Conservation (phyloP, 2,329 filamentous ascomycete genomes). For the Trichophaea hybrida region DNA sequence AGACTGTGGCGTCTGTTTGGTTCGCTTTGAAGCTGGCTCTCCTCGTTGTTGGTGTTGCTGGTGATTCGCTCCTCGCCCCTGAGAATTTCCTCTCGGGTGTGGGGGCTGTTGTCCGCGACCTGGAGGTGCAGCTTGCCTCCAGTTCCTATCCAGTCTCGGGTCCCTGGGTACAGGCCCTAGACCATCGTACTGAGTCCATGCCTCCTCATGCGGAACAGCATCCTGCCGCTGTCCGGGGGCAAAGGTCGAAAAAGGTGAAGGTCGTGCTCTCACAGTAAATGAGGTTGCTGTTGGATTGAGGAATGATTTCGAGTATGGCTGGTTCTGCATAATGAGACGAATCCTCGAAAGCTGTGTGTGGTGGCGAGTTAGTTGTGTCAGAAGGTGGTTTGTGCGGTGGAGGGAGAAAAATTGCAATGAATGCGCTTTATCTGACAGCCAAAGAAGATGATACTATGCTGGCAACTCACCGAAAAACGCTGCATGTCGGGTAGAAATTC, state of each 20-base stretch:
- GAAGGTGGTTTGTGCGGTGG: not conserved
- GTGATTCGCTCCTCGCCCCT: not conserved
- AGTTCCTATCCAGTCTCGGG: constrained; percentile 11
- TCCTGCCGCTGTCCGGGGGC: not conserved
- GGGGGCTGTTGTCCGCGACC: not conserved
- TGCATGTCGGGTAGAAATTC: constrained; percentile 16
- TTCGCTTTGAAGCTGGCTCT: not conserved
- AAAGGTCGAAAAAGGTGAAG: not conserved
- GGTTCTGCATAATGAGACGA: constrained; percentile 9
- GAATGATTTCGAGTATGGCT: not conserved
- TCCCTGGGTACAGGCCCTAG: constrained; percentile 18
- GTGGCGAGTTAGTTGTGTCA: not conserved
- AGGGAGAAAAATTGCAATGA: not conserved
- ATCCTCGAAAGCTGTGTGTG: constrained; percentile 3
- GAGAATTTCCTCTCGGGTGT: constrained; percentile 2
- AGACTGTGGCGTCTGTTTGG: not conserved
- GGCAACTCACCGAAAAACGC: constrained; percentile 22
- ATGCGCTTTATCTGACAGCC: not conserved
- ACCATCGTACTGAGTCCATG: constrained; percentile 23
- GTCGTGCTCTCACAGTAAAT: not conserved
- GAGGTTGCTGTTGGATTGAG: not conserved
- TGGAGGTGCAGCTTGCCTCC: constrained; percentile 8
- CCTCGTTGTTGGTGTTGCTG: not conserved
- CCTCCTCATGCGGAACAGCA: constrained; percentile 10
- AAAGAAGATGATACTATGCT: not conserved